A percentile compares a stretch with the other conserved stretches of the same genome.
These are phyloP conservation scores for Aspergillus bridgeri DNA, from an alignment of 495 filamentous ascomycete genomes.

Conservation along the genomic window DNA sequence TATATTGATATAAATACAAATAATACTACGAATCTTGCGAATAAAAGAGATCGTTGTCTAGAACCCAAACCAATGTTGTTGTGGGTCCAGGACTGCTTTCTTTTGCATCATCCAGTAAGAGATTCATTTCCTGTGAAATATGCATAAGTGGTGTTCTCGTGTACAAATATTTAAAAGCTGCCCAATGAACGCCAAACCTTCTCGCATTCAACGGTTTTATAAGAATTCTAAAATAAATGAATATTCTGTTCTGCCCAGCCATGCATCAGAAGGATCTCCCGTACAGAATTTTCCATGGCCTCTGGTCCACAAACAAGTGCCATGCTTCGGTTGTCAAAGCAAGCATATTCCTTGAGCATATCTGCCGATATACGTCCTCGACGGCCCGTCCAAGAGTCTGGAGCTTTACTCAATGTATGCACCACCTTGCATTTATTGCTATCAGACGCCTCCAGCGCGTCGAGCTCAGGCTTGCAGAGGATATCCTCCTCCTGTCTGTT, in stretches of 20 bases:
- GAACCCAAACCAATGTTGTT: too few species aligned
- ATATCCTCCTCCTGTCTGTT: conserved; percentile 84
- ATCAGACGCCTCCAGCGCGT: conserved; percentile 52
- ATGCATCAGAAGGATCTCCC: conserved; percentile 56
- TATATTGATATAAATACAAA: neutral
- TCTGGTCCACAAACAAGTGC: conserved; percentile 83
- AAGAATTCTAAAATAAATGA: conserved; percentile 65
- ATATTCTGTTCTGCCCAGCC: conserved; percentile 81
- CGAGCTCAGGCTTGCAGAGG: conserved; percentile 72
- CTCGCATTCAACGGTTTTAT: neutral
- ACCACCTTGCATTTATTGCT: conserved; percentile 60
- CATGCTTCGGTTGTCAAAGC: conserved; percentile 53
- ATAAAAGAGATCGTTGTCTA: too few species aligned
- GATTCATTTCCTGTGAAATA: neutral
- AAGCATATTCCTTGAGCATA: conserved; percentile 60
- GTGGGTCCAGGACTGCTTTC: too few species aligned
- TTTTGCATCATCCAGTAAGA: neutral
- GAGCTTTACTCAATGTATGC: conserved; percentile 66
- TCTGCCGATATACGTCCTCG: conserved; percentile 64
- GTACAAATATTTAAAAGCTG: too few species aligned
- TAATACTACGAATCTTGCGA: too few species aligned
- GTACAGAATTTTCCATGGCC: conserved; percentile 68
- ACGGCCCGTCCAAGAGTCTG: conserved; percentile 64
- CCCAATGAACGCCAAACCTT: neutral
- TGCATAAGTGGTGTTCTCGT: too few species aligned